Evolutionary conservation across 2,329 filamentous ascomycete genomes (phyloP).

Genomic region (Thielaviopsis punctulata): DNA sequence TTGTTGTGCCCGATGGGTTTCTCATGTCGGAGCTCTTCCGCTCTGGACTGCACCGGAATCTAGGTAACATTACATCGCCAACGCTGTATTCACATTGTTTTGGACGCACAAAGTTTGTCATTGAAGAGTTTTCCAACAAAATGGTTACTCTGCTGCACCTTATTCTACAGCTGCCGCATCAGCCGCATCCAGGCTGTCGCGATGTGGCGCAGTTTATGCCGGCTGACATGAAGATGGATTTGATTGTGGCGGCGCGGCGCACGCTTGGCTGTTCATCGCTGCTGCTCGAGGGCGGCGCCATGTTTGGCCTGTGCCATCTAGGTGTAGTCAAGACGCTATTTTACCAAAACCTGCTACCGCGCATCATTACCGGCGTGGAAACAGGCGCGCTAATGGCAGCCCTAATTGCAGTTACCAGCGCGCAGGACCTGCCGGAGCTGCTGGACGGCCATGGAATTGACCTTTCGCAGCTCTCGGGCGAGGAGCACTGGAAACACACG

Average conservation of each 20-base stretch:
- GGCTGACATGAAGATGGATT: constrained; percentile 61
- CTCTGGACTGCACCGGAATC: constrained; percentile 63
- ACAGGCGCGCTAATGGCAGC: constrained; percentile 83
- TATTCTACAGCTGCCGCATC: constrained; percentile 38
- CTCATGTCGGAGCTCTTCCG: constrained; percentile 64
- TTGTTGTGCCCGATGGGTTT: constrained; percentile 55
- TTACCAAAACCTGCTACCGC: constrained; percentile 60
- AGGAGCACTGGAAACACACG: constrained; percentile 13
- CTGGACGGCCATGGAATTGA: constrained; percentile 68
- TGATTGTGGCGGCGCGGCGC: constrained; percentile 72
- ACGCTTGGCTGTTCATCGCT: constrained; percentile 76
- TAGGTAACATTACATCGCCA: constrained; percentile 70
- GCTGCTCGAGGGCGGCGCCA: constrained; percentile 75
- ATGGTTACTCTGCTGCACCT: constrained; percentile 68
- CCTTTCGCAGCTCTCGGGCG: constrained; percentile 53
- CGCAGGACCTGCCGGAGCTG: constrained; percentile 64
- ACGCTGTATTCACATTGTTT: constrained; percentile 73
- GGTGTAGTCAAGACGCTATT: constrained; percentile 82
- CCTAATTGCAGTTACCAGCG: constrained; percentile 70
- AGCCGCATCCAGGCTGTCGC: constrained; percentile 28
- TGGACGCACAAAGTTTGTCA: constrained; percentile 74
- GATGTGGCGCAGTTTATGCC: constrained; percentile 20
- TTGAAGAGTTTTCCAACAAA: constrained; percentile 78
- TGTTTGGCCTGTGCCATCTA: constrained; percentile 79
- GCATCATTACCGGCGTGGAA: constrained; percentile 81